Percentiles rank a stretch among this genome's conserved stretches.
phyloP scores from a whole-genome alignment of 2,329 filamentous ascomycete species.

The Gliomastix tumulicola region DNA sequence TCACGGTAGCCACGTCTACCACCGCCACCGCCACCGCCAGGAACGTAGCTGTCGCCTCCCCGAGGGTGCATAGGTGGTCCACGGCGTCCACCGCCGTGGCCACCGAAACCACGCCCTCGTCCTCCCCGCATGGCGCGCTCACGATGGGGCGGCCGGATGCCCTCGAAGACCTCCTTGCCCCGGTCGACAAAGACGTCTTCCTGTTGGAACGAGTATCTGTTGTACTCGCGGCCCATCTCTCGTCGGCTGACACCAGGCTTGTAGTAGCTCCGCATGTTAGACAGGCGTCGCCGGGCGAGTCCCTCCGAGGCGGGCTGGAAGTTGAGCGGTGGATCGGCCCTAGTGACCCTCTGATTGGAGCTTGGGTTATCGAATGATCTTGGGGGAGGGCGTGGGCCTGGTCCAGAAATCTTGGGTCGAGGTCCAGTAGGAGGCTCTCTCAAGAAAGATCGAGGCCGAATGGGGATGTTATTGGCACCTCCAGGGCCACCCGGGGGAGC shows the following conservation, averaged over 20 bases:
- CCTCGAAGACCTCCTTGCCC: conserved; percentile 62
- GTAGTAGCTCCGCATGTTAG: conserved; percentile 43
- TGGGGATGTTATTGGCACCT: conserved; percentile 24
- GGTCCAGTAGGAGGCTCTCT: conserved; percentile 25
- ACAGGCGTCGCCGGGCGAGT: conserved; percentile 57
- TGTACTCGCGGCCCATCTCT: conserved; percentile 40
- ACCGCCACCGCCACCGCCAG: conserved; percentile 11
- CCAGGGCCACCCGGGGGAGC: conserved; percentile 5
- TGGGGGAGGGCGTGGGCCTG: conserved; percentile 13
- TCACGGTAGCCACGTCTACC: conserved; percentile 12
- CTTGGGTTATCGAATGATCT: too few relatives aligned
- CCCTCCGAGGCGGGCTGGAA: conserved; percentile 56
- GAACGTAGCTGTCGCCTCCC: conserved; percentile 24
- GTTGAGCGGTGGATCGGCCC: conserved; percentile 30
- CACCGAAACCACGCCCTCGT: conserved; percentile 15
- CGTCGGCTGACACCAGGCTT: conserved; percentile 26
- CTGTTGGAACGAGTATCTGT: conserved; percentile 68
- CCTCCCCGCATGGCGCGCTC: conserved; percentile 30
- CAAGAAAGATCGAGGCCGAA: conserved; percentile 24
- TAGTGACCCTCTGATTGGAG: too few relatives aligned
- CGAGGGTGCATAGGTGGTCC: conserved; percentile 13
- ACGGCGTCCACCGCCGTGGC: conserved; percentile 18
- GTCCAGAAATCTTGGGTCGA: conserved; percentile 25
- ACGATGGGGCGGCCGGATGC: conserved; percentile 53
- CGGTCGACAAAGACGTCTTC: conserved; percentile 61